These are phyloP conservation scores for Trebouxia gelatinosa DNA, from an alignment of 163 green algal genomes.

Conservation along the genomic window DNA sequence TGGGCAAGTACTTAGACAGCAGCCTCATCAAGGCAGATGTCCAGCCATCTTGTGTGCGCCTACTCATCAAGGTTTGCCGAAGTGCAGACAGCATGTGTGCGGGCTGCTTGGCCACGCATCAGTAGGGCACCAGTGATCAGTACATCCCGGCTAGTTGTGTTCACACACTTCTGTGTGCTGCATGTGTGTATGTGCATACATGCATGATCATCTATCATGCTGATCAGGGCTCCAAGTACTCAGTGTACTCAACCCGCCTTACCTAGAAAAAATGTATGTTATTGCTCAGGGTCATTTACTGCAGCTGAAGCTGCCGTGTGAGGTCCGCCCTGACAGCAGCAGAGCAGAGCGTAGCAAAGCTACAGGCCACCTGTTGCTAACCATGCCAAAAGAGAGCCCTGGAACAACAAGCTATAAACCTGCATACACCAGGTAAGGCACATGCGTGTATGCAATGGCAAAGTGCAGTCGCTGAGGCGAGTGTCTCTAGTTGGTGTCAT, in stretches of 20 bases:
- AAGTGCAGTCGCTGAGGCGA: neutral
- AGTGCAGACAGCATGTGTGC: no score
- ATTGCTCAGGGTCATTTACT: conserved; percentile 72
- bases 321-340: conserved; percentile 66
- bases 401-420: neutral
- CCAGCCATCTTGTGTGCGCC: conserved; percentile 65
- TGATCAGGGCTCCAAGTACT: no score
- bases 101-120: no score
- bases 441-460: neutral
- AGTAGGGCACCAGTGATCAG: no score
- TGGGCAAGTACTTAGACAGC: conserved; percentile 85
- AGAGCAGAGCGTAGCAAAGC: conserved; percentile 63
- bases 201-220: no score
- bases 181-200: neutral
- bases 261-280: neutral
- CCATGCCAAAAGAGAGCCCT: conserved; percentile 63
- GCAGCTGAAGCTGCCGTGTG: conserved; percentile 77
- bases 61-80: conserved; percentile 89
- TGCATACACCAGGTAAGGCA: neutral
- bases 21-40: conserved; percentile 84
- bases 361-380: conserved; percentile 73
- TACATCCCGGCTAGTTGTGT: no score
- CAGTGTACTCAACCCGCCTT: no score
- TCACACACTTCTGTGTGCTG: neutral
- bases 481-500: neutral